phyloP scores from a whole-genome alignment of 306 rosid species.

The Trifolium subterraneum region DNA sequence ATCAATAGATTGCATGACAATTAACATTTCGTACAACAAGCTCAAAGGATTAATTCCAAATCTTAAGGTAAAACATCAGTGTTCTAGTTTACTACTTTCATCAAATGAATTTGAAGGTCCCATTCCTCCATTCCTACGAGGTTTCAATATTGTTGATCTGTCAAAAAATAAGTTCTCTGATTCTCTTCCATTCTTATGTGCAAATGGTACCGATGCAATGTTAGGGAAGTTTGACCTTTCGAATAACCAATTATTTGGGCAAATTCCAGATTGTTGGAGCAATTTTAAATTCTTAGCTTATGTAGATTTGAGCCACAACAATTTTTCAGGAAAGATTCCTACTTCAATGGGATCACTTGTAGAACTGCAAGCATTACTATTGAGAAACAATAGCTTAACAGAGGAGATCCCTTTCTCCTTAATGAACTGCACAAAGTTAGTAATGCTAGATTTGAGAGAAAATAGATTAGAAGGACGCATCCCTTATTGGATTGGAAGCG shows the following conservation, averaged over 20 bases:
- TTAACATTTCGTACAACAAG: neutral
- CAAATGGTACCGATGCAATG: neutral
- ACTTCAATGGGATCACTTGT: slow-evolving; percentile 19
- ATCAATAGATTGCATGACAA: neutral
- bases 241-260: neutral
- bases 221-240: slow-evolving; percentile 18
- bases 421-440: neutral
- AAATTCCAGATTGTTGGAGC: neutral
- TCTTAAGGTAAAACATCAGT: neutral
- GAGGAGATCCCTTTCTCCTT: neutral
- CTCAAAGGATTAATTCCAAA: neutral
- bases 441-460: slow-evolving; percentile 20
- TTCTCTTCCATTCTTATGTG: neutral
- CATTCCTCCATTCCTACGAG: slow-evolving; percentile 4
- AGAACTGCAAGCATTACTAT: neutral
- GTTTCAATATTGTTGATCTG: neutral
- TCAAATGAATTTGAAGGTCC: slow-evolving; percentile 25
- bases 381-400: slow-evolving; percentile 34
- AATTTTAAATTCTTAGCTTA: neutral
- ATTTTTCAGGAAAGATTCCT: slow-evolving; percentile 29
- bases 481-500: slow-evolving; percentile 41
- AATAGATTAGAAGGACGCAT: slow-evolving; percentile 21
- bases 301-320: slow-evolving; percentile 40
- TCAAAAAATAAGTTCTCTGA: slow-evolving; percentile 39
- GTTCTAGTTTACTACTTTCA: neutral